Base-by-base conservation (phyloP, 2,329 filamentous ascomycete species). In the Trichoderma koningiopsis region DNA sequence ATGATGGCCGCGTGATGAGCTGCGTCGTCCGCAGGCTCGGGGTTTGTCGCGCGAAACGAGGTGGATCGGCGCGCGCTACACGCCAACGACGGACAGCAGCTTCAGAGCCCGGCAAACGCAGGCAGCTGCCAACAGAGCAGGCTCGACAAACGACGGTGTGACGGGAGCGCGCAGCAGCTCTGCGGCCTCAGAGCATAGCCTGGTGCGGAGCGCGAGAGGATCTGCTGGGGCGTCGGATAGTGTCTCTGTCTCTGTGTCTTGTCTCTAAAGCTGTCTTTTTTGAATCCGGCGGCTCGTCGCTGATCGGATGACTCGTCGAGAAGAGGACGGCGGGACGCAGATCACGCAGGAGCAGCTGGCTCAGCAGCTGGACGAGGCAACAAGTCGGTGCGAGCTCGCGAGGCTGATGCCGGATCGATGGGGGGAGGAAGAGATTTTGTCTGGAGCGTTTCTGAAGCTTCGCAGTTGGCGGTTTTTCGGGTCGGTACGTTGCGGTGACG, bases 121-220 rank as follows among this genome's bases (percentile, higher is more conserved):
- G 43, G 43, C 43, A 49, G n/a, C 43, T 22, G n/a, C 43, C 43
- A 49, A 49, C 43, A 49, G 43, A 22, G 11, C 43, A 49, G 43
- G n/a, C n/a, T 22, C 8, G n/a, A 49, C 40, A 24, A 53, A 19
- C n/a, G 60, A 69, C 35, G 37, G 56, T 24, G 31, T 40, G 63
- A 67, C 53, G 40, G 64, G 59, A 55, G 57, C 69, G 65, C 69
- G 69, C 64, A 68, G 49, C 60, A 63, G 58, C 60, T 60, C 65
- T 68, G 65, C 65, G 47, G 57, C 64, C 59, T 71, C 64, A 73
- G 63, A 70, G 63, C 72, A 73, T 73, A 69, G 64, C 70, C 70
- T 68, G 60, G n/a, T 43, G 61, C 16, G 58, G 27, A 29, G 60
- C 67, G 57, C 58, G 29, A 33, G 29, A 29, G 33, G 49, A 31